Evolutionary conservation across 257 asterid genomes (phyloP), one percentile per base, ranked within the genome.

Genomic region (Eustoma russellianum): DNA sequence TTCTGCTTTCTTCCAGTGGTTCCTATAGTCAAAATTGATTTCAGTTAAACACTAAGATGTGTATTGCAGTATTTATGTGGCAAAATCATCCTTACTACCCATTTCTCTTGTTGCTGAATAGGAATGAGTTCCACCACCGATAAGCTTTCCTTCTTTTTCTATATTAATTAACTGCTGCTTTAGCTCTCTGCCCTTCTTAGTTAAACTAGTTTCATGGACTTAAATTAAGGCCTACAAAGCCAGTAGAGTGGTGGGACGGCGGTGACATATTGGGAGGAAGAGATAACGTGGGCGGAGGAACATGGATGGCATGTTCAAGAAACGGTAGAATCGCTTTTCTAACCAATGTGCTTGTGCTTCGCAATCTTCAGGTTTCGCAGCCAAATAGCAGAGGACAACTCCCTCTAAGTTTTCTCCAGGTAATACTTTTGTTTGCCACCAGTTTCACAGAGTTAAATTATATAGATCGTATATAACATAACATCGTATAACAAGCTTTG

Each of bases 71-170:
- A 65, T 85, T 81, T 53, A 35, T 81, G 70, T 81, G 94, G 94
- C 82, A 81, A 73, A 53, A 80, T 33, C 82, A 79, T 40, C 75
- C 86, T 61, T 46, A 55, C 13, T 81, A 85, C 66, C 90, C 92
- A 35, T 77, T 81, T 13, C 68, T 85, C 43, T 81, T 85, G 46
- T 74, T 85, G 71, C 85, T 77, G 17, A 85, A 85, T 69, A 79
- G 94, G 62, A 88, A 85, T 73, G 94, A 85, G 69, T 85, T 76
- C 57, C 94, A 84, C 70, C 71, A 69, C 62, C 77, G 94, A 83
- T 67, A 78, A 70, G 66, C 55, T 6, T 41, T 5, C 7, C 9
- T 6, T 9, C 33, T 3, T 24, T 9, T 13, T 33, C 5, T 33
- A 14, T 33, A 14, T 9, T 1, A 10, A 14, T 30, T 10, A 7